These are phyloP conservation scores for Paraurostyla sp. DNA, from an alignment of 73 alveolate species.

Conservation along the genomic window DNA sequence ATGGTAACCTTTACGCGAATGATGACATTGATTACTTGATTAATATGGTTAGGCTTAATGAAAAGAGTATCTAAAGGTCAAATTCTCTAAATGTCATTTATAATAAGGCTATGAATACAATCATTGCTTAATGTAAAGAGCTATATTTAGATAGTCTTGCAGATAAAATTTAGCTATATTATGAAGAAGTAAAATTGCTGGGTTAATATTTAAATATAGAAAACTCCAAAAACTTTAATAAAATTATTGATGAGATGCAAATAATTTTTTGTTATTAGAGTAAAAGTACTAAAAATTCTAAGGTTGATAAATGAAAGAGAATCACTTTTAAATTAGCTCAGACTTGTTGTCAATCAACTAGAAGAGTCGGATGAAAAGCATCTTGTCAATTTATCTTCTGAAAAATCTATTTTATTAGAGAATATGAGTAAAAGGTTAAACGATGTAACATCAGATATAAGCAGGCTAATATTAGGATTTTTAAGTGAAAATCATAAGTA, in stretches of 20 bases:
- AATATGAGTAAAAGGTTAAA: neutral
- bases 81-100: neutral
- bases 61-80: conserved; percentile 11
- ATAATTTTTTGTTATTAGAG: conserved; percentile 15
- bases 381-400: neutral
- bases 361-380: neutral
- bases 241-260: neutral
- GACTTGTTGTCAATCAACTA: neutral
- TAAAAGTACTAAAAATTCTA: neutral
- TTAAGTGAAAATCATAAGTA: conserved; percentile 22
- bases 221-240: neutral
- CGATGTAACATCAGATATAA: neutral
- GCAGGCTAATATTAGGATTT: neutral
- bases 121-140: neutral
- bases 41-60: no score
- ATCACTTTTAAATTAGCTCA: neutral
- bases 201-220: neutral
- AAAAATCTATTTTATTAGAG: neutral
- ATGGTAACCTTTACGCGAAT: no score
- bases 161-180: neutral
- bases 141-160: neutral
- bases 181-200: neutral
- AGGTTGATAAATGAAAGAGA: neutral
- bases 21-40: no score
- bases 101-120: neutral